Conservation (phyloP, 163 green algal genomes). For the Trebouxia gelatinosa region DNA sequence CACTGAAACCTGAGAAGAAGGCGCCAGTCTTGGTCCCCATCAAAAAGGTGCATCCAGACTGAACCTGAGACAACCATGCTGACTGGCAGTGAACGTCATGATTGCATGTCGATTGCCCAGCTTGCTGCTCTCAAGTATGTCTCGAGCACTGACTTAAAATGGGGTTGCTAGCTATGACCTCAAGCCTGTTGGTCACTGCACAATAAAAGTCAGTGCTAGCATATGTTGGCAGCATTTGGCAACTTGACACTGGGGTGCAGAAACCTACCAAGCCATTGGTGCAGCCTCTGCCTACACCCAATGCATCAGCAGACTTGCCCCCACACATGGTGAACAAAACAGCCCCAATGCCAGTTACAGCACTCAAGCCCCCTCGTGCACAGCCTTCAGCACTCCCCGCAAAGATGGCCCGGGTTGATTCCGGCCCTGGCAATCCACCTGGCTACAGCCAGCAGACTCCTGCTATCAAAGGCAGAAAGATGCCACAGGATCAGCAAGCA, state of each 20-base stretch:
- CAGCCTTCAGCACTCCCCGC: too few species aligned
- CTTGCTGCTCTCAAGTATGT: background rate
- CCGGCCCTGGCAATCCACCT: too few species aligned
- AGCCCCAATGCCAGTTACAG: too few species aligned
- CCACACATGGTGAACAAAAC: background rate
- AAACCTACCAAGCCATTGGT: constrained; percentile 9
- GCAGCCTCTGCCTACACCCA: too few species aligned
- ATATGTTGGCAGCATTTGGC: too few species aligned
- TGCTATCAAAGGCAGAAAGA: too few species aligned
- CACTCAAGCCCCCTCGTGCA: too few species aligned
- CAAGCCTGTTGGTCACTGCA: background rate
- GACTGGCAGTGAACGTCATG: background rate
- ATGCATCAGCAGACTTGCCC: background rate
- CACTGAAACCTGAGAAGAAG: constrained; percentile 10
- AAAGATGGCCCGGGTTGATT: too few species aligned
- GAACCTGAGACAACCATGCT: background rate
- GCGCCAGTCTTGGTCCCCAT: background rate
- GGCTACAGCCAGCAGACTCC: too few species aligned
- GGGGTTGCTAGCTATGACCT: background rate
- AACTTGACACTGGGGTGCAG: too few species aligned
- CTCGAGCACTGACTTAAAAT: background rate
- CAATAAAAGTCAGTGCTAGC: too few species aligned
- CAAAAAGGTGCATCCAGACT: background rate
- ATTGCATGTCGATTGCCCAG: background rate
- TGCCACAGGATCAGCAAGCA: too few species aligned